Percentiles rank a stretch among this genome's conserved stretches.
phyloP scores from a whole-genome alignment of 1,284 basidiomycete genomes.

The Pterulicium gracile region DNA sequence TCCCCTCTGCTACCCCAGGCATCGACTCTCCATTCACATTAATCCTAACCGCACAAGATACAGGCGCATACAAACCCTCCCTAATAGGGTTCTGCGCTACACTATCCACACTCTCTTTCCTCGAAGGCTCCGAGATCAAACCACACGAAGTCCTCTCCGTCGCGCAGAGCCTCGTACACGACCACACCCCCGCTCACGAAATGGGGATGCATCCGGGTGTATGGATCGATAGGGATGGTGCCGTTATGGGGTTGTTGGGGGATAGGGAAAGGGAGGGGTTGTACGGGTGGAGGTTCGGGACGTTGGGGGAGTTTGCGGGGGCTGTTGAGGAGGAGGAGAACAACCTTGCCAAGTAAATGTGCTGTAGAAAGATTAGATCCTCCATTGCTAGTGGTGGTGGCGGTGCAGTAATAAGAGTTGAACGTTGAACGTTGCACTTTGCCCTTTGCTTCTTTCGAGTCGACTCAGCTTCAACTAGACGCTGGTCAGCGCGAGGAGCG shows the following conservation, averaged over 20 bases:
- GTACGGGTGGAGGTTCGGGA: constrained; percentile 43
- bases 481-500: no score
- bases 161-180: constrained; percentile 50
- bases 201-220: constrained; percentile 41
- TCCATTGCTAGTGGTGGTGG: constrained; percentile 7
- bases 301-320: constrained; percentile 43
- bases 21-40: constrained; percentile 49
- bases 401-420: not conserved
- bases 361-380: constrained; percentile 3
- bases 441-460: no score
- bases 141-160: constrained; percentile 36
- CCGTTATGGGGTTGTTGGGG: constrained; percentile 29
- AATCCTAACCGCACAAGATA: constrained; percentile 58
- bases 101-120: constrained; percentile 33
- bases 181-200: constrained; percentile 41
- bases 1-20: constrained; percentile 23
- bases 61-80: constrained; percentile 59
- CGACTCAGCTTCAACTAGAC: no score
- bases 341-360: not conserved
- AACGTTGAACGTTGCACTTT: no score
- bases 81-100: constrained; percentile 42
- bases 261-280: constrained; percentile 20
- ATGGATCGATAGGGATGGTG: constrained; percentile 49
- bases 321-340: constrained; percentile 33
- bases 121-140: constrained; percentile 28